phyloP scores from a whole-genome alignment of 2,329 filamentous ascomycete genomes.

The Aspergillus fumigatus region DNA sequence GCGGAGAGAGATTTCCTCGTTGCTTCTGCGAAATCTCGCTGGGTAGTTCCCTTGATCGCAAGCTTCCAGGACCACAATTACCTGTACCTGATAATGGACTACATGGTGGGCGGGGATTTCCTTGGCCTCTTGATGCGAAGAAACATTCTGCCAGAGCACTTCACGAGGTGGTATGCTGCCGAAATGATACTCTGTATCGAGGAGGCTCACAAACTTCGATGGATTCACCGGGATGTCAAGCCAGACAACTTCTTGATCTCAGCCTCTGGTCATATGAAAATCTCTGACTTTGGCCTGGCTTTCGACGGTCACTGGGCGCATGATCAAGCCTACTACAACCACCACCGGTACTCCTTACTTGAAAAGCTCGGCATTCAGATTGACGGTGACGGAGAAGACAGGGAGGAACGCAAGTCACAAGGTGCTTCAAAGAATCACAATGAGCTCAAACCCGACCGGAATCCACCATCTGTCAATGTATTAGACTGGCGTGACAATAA shows the following conservation, averaged over 20 bases:
- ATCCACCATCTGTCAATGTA: constrained; percentile 46
- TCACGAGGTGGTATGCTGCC: constrained; percentile 81
- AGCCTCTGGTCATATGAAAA: constrained; percentile 83
- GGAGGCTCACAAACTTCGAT: constrained; percentile 79
- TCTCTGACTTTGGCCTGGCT: constrained; percentile 91
- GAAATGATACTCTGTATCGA: constrained; percentile 97
- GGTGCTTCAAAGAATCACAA: constrained; percentile 16
- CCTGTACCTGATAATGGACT: constrained; percentile 95
- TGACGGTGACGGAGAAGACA: constrained; percentile 69
- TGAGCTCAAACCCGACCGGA: constrained; percentile 31
- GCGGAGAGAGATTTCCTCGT: constrained; percentile 92
- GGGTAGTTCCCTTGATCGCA: constrained; percentile 82
- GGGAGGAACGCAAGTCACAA: constrained; percentile 43
- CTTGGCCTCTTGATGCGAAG: constrained; percentile 80
- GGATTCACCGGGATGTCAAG: constrained; percentile 95
- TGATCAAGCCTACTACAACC: constrained; percentile 79
- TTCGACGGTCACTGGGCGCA: constrained; percentile 96
- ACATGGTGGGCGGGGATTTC: constrained; percentile 96
- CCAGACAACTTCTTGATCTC: constrained; percentile 96
- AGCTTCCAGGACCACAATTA: constrained; percentile 84
- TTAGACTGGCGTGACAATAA: constrained; percentile 66
- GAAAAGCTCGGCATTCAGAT: constrained; percentile 71
- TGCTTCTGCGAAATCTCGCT: constrained; percentile 77
- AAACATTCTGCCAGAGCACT: constrained; percentile 72
- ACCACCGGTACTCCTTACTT: constrained; percentile 73